Conservation (phyloP, 1,284 basidiomycete genomes). For the Cutaneotrichosporon sp. region DNA sequence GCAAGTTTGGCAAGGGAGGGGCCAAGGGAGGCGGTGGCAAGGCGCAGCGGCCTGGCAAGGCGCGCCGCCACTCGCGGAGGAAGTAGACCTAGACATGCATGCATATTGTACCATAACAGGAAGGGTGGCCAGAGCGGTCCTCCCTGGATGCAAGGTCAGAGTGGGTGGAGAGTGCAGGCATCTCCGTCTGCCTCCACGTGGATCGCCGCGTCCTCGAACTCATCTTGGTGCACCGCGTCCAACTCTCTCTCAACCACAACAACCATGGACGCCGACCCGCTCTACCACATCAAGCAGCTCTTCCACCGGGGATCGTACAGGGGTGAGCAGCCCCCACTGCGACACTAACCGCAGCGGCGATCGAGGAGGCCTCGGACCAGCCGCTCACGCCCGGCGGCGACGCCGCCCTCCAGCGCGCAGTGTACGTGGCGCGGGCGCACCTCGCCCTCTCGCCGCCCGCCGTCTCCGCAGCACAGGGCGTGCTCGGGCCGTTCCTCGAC, state of each 20-base stretch:
- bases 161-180: no score
- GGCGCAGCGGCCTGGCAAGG: conserved; percentile 39
- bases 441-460: conserved; percentile 71
- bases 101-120: no score
- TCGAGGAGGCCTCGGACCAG: conserved; percentile 46
- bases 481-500: conserved; percentile 48
- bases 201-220: neutral
- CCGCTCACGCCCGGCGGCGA: conserved; percentile 32
- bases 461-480: conserved; percentile 61
- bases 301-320: conserved; percentile 68
- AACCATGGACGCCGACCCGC: conserved; percentile 73
- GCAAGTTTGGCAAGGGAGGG: conserved; percentile 44
- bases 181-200: conserved; percentile 1
- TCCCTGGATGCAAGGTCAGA: no score
- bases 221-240: neutral
- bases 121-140: no score
- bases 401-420: conserved; percentile 55
- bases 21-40: conserved; percentile 13
- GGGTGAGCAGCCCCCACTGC: conserved; percentile 26
- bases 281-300: conserved; percentile 81
- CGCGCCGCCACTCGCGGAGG: conserved; percentile 25
- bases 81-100: conserved; percentile 8
- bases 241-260: neutral
- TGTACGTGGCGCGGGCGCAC: conserved; percentile 81
- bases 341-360: conserved; percentile 37